Percentiles rank a stretch among this genome's conserved stretches.
phyloP scores from a whole-genome alignment of 768 basidiomycete species.

The Mycena pura region DNA sequence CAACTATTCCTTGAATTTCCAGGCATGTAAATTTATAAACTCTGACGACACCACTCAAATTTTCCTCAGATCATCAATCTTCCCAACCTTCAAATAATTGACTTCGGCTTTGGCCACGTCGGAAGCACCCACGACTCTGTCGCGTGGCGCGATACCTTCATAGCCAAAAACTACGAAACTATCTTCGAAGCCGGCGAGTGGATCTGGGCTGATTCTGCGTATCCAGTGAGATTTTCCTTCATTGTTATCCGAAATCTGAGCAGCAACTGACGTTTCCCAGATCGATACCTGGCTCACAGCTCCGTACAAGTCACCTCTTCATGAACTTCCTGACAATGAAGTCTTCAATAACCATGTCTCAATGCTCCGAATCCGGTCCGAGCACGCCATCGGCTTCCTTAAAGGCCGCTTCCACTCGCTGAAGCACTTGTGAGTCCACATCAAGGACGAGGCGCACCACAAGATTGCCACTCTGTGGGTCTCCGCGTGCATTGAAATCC shows the following conservation, averaged over 20 bases:
- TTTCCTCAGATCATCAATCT: no score
- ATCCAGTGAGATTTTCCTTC: slow-evolving; percentile 33
- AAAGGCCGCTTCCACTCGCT: slow-evolving; percentile 14
- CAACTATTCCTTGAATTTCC: slow-evolving; percentile 46
- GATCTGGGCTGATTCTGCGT: slow-evolving; percentile 48
- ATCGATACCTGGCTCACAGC: slow-evolving; percentile 3
- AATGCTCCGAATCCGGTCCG: slow-evolving; percentile 1
- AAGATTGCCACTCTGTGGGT: slow-evolving; percentile 36
- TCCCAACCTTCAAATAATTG: no score
- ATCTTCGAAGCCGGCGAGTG: slow-evolving; percentile 37
- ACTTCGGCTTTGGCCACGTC: slow-evolving; percentile 45
- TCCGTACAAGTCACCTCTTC: slow-evolving; percentile 4
- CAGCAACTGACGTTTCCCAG: background rate
- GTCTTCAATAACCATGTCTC: slow-evolving; percentile 13
- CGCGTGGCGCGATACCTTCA: slow-evolving; percentile 35
- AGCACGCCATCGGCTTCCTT: slow-evolving; percentile 13
- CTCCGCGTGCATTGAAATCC: slow-evolving; percentile 31
- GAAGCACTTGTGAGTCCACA: slow-evolving; percentile 8
- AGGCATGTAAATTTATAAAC: slow-evolving; percentile 32
- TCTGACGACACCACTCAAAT: background rate
- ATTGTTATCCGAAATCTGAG: background rate
- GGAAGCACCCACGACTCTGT: slow-evolving; percentile 46
- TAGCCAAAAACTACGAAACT: slow-evolving; percentile 26
- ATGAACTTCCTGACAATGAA: background rate
- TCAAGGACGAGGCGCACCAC: slow-evolving; percentile 17